Percentiles rank a stretch among this genome's conserved stretches.
phyloP scores from a whole-genome alignment of 345 rosid genomes.

The Pugionium dolabratum region DNA sequence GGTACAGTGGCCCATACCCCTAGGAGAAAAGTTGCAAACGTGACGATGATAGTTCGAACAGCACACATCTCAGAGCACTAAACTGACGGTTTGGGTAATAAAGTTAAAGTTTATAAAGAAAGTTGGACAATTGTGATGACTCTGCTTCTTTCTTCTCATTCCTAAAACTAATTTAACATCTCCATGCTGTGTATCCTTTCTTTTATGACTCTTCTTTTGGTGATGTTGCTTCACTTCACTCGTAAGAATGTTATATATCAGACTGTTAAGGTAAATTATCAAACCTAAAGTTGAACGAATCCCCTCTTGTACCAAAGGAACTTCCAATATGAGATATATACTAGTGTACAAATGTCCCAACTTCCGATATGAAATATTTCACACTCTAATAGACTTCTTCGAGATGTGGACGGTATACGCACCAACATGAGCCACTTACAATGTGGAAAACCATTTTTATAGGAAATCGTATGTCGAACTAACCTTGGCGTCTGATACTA shows the following conservation, averaged over 20 bases:
- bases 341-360: no score
- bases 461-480: no score
- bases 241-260: background rate
- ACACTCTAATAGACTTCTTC: no score
- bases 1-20: constrained; percentile 69
- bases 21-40: constrained; percentile 42
- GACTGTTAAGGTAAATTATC: background rate
- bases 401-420: no score
- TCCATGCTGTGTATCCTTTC: constrained; percentile 25
- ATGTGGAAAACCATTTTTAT: no score
- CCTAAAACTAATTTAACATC: constrained; percentile 26
- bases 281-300: no score
- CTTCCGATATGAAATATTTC: no score
- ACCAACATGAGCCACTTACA: no score
- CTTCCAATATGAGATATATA: no score
- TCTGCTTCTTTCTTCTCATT: constrained; percentile 26
- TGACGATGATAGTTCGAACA: constrained; percentile 71
- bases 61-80: constrained; percentile 43
- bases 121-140: constrained; percentile 28
- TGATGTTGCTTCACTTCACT: constrained; percentile 24
- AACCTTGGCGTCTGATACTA: no score
- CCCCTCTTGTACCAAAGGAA: no score
- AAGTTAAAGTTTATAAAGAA: constrained; percentile 33
- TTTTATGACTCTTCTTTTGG: constrained; percentile 34
- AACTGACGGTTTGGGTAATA: constrained; percentile 26